Base-by-base conservation (phyloP, 176 grass and related monocot genomes). In the Paspalum notatum region DNA sequence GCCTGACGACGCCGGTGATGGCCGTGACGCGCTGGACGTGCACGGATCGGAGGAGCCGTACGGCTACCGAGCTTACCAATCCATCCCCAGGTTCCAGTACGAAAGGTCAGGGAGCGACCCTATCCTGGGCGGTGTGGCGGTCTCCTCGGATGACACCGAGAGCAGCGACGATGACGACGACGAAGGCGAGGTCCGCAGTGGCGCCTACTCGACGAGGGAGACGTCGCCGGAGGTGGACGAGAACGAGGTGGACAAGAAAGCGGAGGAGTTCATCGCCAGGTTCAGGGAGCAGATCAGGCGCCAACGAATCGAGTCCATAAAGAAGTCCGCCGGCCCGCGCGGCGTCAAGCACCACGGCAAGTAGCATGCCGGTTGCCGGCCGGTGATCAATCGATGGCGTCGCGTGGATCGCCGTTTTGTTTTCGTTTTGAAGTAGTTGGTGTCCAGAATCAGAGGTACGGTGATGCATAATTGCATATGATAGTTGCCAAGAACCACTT, bases 211-310 rank as follows among this genome's bases (percentile, higher is more conserved):
- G 24, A 86, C 83, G 16, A 79, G 46, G 76, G 67, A 89, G 54
- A 80, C 74, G 46, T 39, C 87, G 55, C 73, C 87, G 65, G 88
- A 84, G 78, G 74, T 86, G n/a, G 77, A 91, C 41, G 85, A 79
- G 82, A 95, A 95, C 58, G 96, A 99, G 76, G 96, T 99, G 50
- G 96, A 98, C 61, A 98, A 89, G 86, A 98, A 98, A 78, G 95
- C 95, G 1, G 94, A 93, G 54, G 94, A 97, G 50, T 97, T 91
- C 82, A 94, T 94, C 38, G 87, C 92, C 20, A 86, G 85, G 81
- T 99, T 99, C 86, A 95, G 92, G 74, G 96, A 99, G 71, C 93
- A 95, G 75, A 99, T 99, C 68, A 86, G 96, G 52, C 75, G 85
- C 71, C 92, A 99, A 76, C 91, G 96, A 61, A 99, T 99, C 20